Evolutionary conservation across 441 rosid genomes (phyloP).

Genomic region (Gossypium trilobum): DNA sequence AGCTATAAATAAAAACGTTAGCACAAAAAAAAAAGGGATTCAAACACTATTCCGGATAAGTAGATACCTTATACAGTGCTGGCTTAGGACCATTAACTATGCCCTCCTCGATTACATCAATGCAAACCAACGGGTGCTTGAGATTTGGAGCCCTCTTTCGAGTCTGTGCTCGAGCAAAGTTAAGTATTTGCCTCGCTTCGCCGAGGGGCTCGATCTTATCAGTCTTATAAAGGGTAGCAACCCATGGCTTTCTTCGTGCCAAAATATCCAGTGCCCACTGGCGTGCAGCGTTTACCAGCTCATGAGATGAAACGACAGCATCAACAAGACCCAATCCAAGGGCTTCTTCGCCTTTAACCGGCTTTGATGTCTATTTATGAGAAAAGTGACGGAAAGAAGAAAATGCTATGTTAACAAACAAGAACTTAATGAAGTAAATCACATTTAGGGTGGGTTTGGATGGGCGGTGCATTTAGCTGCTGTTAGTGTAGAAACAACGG

Average conservation of each 20-base stretch:
- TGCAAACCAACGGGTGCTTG: constrained; percentile 77
- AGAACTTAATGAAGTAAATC: not conserved
- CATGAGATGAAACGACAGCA: constrained; percentile 58
- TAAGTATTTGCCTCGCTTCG: constrained; percentile 84
- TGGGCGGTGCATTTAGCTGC: too few species aligned
- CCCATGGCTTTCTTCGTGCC: constrained; percentile 70
- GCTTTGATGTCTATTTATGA: constrained; percentile 58
- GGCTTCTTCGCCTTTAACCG: constrained; percentile 71
- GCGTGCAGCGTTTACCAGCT: constrained; percentile 61
- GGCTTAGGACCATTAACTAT: constrained; percentile 74
- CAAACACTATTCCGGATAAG: constrained; percentile 7
- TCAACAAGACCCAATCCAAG: constrained; percentile 70
- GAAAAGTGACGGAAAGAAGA: not conserved
- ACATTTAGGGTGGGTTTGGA: not conserved
- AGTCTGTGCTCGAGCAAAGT: constrained; percentile 73
- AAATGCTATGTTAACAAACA: not conserved
- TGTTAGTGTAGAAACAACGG: too few species aligned
- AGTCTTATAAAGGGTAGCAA: constrained; percentile 64
- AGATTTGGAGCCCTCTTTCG: constrained; percentile 71
- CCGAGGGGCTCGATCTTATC: constrained; percentile 82
- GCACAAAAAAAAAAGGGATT: not conserved
- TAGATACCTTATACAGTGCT: constrained; percentile 64
- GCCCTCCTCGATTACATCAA: constrained; percentile 71
- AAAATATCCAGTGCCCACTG: constrained; percentile 74
- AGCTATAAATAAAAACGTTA: not conserved